Conservation (phyloP, 805 yeast genomes). For the Pichia phayaonensis region DNA sequence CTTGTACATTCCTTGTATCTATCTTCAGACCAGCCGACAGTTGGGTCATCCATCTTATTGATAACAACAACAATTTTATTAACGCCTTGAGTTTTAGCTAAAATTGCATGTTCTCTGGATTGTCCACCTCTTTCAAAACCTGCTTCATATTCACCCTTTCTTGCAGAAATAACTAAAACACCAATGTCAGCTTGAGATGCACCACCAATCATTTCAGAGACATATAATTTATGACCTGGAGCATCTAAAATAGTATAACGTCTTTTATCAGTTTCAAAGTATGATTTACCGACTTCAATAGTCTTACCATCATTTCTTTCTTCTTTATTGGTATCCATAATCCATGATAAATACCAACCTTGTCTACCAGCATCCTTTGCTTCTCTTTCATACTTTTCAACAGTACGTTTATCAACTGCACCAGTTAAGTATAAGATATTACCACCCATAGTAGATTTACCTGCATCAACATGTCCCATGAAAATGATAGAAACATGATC, state of each 20-base stretch:
- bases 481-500: slow-evolving; percentile 95
- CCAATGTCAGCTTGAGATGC: slow-evolving; percentile 99
- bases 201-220: slow-evolving; percentile 99
- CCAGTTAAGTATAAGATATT: slow-evolving; percentile 89
- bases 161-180: slow-evolving; percentile 90
- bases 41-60: slow-evolving; percentile 98
- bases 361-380: slow-evolving; percentile 99
- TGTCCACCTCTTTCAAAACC: slow-evolving; percentile 99
- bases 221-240: slow-evolving; percentile 99
- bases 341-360: slow-evolving; percentile 99
- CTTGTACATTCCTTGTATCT: slow-evolving; percentile 92
- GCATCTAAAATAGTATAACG: slow-evolving; percentile 98
- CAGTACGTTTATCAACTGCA: slow-evolving; percentile 96
- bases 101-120: slow-evolving; percentile 94
- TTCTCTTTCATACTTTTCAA: slow-evolving; percentile 95
- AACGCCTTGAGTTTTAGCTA: slow-evolving; percentile 98
- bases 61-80: slow-evolving; percentile 88
- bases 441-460: slow-evolving; percentile 99
- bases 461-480: slow-evolving; percentile 99
- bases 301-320: slow-evolving; percentile 99
- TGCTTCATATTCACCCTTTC: slow-evolving; percentile 99
- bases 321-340: slow-evolving; percentile 98
- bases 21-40: slow-evolving; percentile 92
- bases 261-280: slow-evolving; percentile 95
- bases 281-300: slow-evolving; percentile 97